These are phyloP conservation scores for Trichoderma guizhouense DNA, from an alignment of 2,329 filamentous ascomycete species.

Conservation along the genomic window DNA sequence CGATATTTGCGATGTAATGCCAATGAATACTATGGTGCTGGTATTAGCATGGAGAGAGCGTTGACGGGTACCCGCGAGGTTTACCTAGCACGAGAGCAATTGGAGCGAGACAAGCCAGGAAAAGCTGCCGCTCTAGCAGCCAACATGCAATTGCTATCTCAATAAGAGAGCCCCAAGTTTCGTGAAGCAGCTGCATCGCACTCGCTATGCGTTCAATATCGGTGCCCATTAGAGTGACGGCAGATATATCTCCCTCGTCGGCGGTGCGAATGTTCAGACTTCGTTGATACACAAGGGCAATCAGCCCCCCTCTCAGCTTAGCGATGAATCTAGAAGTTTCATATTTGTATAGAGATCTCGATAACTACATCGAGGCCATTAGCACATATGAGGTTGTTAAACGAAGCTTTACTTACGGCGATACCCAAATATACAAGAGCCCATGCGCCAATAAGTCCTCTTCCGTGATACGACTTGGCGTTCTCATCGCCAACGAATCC, in stretches of 20 bases:
- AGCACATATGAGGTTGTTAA: background rate
- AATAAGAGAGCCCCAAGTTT: slow-evolving; percentile 29
- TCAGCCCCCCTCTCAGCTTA: slow-evolving; percentile 25
- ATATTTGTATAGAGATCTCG: slow-evolving; percentile 26
- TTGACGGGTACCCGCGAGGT: background rate
- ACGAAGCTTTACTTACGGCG: slow-evolving; percentile 22
- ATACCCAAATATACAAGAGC: slow-evolving; percentile 32
- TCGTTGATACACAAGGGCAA: slow-evolving; percentile 27
- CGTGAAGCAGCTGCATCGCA: slow-evolving; percentile 25
- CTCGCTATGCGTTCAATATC: slow-evolving; percentile 32
- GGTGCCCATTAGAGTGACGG: slow-evolving; percentile 34
- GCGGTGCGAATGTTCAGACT: slow-evolving; percentile 23
- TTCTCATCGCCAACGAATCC: slow-evolving; percentile 20
- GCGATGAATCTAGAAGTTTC: slow-evolving; percentile 25
- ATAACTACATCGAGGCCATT: slow-evolving; percentile 7
- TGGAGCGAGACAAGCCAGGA: slow-evolving; percentile 26
- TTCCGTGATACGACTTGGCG: slow-evolving; percentile 23
- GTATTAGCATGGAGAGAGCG: background rate
- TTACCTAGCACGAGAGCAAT: slow-evolving; percentile 24
- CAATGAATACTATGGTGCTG: slow-evolving; percentile 22
- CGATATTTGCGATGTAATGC: slow-evolving; percentile 21
- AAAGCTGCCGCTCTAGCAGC: slow-evolving; percentile 30
- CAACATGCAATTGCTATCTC: slow-evolving; percentile 30
- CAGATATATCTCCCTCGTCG: slow-evolving; percentile 27
- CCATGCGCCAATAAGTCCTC: slow-evolving; percentile 31